Evolutionary conservation across 495 filamentous ascomycete genomes (phyloP), one percentile per base, ranked within the genome.

Genomic region (Pseudotulostoma volvatum): DNA sequence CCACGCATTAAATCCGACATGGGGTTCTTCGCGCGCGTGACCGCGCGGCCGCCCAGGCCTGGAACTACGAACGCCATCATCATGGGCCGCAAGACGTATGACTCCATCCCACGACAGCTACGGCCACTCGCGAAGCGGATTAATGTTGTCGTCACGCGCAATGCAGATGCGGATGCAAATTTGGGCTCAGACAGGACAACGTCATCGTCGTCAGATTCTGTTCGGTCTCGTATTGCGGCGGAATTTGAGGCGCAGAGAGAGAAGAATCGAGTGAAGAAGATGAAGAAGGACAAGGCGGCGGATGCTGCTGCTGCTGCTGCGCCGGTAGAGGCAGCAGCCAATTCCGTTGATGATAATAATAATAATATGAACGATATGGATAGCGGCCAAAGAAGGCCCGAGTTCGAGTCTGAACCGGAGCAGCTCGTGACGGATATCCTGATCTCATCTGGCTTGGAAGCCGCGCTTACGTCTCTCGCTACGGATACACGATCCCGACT

Each of bases 1-100:
- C 84, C 79, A 0, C 72, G 74, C 17, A 73, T 96, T 9, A 84
- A 79, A 55, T 63, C 74, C 28, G 90, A 97, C 60, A 92, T 97
- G 83, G 73, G 69, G 28, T 94, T 93, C 61, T 97, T 97, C 52
- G 83, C 84, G 15, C 77, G 87, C 36, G 78, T 90, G 4, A 95
- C 90, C 3, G 83, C 82, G 42, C 79, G 84, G 9, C 39, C 65
- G 36, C 57, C 56, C 1, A 23, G 14, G 2, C 31, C 45, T 0
- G 48, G 51, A 5, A 55, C 48, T 15, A 57, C 57, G 0, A 97
- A 96, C 51, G 81, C 80, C 0, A 78, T 97, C 17, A 78, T 97
- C 50, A 97, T 97, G 88, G 90, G 90, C 35, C 81, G 90, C 45
- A 94, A 90, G 59, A 95, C 90, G 0, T 97, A 85, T 76, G 81